Base-by-base conservation (phyloP, 2,329 filamentous ascomycete species). In the Venturia pyrina region DNA sequence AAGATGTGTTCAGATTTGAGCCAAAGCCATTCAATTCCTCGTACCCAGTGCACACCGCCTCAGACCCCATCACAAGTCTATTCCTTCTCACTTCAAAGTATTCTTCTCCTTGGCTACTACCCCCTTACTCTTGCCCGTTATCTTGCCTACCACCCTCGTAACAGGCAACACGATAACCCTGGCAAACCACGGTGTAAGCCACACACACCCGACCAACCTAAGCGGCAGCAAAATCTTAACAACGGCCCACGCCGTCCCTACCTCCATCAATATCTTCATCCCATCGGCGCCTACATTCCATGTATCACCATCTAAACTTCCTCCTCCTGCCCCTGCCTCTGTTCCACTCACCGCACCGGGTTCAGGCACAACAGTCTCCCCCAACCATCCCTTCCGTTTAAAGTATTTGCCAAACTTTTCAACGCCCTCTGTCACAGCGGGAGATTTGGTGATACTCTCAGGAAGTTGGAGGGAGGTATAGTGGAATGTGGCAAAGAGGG, bases 141-240 rank as follows among this genome's bases (percentile, higher is more conserved):
- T 8, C 34, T 44, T 65, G 15, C 46, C 61, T 19, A 66, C 15
- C n/a, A 32, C 19, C 32, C 61, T 62, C 32, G 37, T 46, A 32
- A 67, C n/a, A 37, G 82, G 83, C 44, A 79, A 72, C 15, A 89
- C 76, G 48, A 90, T 78, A 28, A 84, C 78, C 56, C 87, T 83
- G 1, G 93, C 93, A 81, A 98, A 96, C 89, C 91, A 96, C 4
- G 95, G 95, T 60, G 95, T 96, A 17, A 85, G 89, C 91, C 90
- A 96, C 4, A 96, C 83, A 77, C 93, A 96, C 7, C 86, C 77
- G 34, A 88, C 79, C 68, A 99, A 84, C 70, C 95, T 83, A 15
- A 90, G 72, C 0, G 95, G 91, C 69, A 99, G 75, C 67, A 98
- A 73, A 19, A 86, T 87, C 78, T 99, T 99, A 0, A 91, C 96